A percentile compares a stretch with the other conserved stretches of the same genome.
Conservation (phyloP, 768 basidiomycete species). For the Tubosaeta sp. region DNA sequence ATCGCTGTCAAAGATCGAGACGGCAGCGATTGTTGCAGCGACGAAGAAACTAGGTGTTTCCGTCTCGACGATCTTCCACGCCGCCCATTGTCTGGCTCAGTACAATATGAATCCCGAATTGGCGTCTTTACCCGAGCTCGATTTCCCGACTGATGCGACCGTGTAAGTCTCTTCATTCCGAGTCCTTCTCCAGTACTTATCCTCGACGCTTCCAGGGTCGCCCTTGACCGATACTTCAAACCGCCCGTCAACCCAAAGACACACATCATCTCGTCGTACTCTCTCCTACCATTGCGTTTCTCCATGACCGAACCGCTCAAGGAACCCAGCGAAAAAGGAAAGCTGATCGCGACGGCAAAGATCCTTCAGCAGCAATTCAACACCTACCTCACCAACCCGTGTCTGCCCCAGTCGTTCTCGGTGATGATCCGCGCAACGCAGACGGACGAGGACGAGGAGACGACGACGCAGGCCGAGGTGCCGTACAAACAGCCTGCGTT, state of each 20-base stretch:
- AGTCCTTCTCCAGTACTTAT: neutral
- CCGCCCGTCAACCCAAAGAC: slow-evolving; percentile 15
- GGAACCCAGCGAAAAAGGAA: slow-evolving; percentile 6
- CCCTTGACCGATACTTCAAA: slow-evolving; percentile 18
- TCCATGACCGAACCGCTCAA: slow-evolving; percentile 12
- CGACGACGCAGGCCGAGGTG: neutral
- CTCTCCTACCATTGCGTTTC: slow-evolving; percentile 12
- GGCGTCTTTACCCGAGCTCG: slow-evolving; percentile 8
- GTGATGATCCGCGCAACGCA: neutral
- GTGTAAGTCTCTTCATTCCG: slow-evolving; percentile 8
- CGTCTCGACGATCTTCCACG: slow-evolving; percentile 16
- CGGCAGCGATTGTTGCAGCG: slow-evolving; percentile 7
- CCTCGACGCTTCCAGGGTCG: neutral
- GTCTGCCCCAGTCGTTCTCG: slow-evolving; percentile 8
- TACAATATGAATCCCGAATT: slow-evolving; percentile 19
- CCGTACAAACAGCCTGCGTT: neutral
- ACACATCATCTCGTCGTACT: slow-evolving; percentile 15
- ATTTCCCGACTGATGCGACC: slow-evolving; percentile 7
- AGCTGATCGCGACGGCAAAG: slow-evolving; percentile 11
- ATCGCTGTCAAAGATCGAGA: slow-evolving; percentile 3
- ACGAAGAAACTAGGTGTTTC: slow-evolving; percentile 11
- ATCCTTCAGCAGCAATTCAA: slow-evolving; percentile 10
- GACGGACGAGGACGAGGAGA: neutral
- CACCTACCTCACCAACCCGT: slow-evolving; percentile 12
- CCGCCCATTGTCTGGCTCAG: slow-evolving; percentile 20